A percentile compares a stretch with the other conserved stretches of the same genome.
phyloP scores from a whole-genome alignment of 2,329 filamentous ascomycete species.

The Magnaporthiopsis incrustans region DNA sequence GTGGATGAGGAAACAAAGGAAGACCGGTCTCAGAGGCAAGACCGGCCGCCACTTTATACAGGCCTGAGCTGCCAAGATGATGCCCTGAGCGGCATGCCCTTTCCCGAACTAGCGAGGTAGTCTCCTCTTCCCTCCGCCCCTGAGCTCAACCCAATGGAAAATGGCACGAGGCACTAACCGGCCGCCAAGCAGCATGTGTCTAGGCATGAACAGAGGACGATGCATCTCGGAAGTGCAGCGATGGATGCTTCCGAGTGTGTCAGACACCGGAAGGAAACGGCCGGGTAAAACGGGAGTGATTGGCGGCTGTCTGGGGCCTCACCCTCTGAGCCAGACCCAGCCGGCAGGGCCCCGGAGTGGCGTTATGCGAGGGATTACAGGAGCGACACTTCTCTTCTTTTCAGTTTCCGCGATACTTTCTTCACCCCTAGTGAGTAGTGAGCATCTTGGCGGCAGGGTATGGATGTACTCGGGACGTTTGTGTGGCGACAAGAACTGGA shows the following conservation, averaged over 20 bases:
- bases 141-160: background rate
- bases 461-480: background rate
- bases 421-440: background rate
- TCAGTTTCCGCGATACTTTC: background rate
- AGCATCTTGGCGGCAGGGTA: background rate
- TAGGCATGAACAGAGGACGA: slow-evolving; percentile 17
- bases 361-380: background rate
- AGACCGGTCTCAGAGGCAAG: slow-evolving; percentile 3
- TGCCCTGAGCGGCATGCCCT: background rate
- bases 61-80: slow-evolving; percentile 4
- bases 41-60: slow-evolving; percentile 26
- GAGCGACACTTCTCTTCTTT: background rate
- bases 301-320: background rate
- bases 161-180: slow-evolving; percentile 20
- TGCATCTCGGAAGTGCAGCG: slow-evolving; percentile 27
- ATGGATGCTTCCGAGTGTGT: slow-evolving; percentile 31
- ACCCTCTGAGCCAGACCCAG: slow-evolving; percentile 4
- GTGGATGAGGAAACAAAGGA: slow-evolving; percentile 27
- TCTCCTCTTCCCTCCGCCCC: background rate
- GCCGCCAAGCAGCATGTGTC: background rate
- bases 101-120: background rate
- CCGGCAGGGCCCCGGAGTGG: background rate
- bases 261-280: slow-evolving; percentile 24
- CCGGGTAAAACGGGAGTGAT: slow-evolving; percentile 22
- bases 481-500: background rate